Evolutionary conservation across 1,284 basidiomycete genomes (phyloP).

Genomic region (Apiotrichum veenhuisii): DNA sequence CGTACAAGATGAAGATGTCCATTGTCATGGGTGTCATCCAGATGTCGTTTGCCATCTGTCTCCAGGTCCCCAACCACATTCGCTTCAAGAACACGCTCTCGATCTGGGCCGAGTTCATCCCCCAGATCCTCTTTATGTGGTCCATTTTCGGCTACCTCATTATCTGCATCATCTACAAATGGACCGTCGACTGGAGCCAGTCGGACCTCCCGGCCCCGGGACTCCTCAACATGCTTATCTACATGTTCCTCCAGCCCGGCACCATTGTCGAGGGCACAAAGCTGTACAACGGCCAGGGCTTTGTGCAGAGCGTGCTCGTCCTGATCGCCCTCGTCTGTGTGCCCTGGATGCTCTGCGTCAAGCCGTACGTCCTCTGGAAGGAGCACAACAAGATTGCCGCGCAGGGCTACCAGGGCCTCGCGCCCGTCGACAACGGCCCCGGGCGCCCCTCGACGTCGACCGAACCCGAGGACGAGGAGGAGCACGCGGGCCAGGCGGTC

Average conservation of each 20-base stretch:
- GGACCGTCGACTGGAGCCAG: constrained; percentile 85
- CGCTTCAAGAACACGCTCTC: constrained; percentile 82
- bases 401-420: constrained; percentile 73
- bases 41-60: constrained; percentile 96
- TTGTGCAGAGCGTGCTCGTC: constrained; percentile 76
- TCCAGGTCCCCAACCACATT: constrained; percentile 92
- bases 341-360: constrained; percentile 88
- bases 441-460: constrained; percentile 26
- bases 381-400: constrained; percentile 80
- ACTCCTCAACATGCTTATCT: constrained; percentile 90
- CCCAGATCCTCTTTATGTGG: constrained; percentile 95
- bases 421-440: constrained; percentile 48
- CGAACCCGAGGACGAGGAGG: constrained; percentile 73
- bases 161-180: constrained; percentile 94
- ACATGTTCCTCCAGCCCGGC: constrained; percentile 88
- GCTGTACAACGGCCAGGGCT: constrained; percentile 83
- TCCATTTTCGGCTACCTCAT: constrained; percentile 97
- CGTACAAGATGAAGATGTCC: constrained; percentile 99
- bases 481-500: constrained; percentile 71
- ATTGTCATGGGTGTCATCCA: constrained; percentile 95
- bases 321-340: constrained; percentile 82
- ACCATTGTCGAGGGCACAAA: constrained; percentile 65
- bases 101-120: constrained; percentile 91
- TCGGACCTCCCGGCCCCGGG: constrained; percentile 73
- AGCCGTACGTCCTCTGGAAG: constrained; percentile 91